Evolutionary conservation across 768 basidiomycete genomes (phyloP).

Genomic region (Lentinula sp.): DNA sequence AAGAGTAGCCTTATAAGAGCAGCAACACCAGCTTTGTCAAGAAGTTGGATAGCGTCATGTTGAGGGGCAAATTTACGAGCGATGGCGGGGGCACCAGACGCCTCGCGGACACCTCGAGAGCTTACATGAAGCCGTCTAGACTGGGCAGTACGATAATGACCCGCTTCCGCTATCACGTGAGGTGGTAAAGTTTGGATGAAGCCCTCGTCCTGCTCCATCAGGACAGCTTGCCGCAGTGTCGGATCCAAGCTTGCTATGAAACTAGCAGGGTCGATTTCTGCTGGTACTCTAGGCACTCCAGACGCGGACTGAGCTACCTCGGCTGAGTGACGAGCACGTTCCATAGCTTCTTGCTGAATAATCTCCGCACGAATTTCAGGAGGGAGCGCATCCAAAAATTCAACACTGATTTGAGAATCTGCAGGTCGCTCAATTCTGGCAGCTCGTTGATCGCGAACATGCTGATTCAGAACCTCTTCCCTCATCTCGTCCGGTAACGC

Average conservation of each 20-base stretch:
- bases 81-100: constrained; percentile 20
- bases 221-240: constrained; percentile 81
- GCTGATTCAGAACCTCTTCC: constrained; percentile 96
- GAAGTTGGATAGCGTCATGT: constrained; percentile 87
- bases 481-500: constrained; percentile 98
- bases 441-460: constrained; percentile 86
- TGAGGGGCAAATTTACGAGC: constrained; percentile 48
- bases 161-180: constrained; percentile 83
- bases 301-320: constrained; percentile 31
- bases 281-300: constrained; percentile 35
- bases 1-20: constrained; percentile 89
- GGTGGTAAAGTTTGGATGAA: constrained; percentile 79
- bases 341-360: constrained; percentile 88
- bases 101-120: constrained; percentile 13
- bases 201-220: constrained; percentile 83
- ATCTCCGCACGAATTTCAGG: constrained; percentile 97
- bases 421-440: constrained; percentile 67
- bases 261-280: constrained; percentile 82
- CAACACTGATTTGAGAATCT: constrained; percentile 87
- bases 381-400: constrained; percentile 94
- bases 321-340: constrained; percentile 56
- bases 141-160: constrained; percentile 42
- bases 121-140: constrained; percentile 22
- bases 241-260: constrained; percentile 93
- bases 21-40: constrained; percentile 87